phyloP scores from a whole-genome alignment of 2,329 filamentous ascomycete genomes.

The Colletotrichum acutatum region DNA sequence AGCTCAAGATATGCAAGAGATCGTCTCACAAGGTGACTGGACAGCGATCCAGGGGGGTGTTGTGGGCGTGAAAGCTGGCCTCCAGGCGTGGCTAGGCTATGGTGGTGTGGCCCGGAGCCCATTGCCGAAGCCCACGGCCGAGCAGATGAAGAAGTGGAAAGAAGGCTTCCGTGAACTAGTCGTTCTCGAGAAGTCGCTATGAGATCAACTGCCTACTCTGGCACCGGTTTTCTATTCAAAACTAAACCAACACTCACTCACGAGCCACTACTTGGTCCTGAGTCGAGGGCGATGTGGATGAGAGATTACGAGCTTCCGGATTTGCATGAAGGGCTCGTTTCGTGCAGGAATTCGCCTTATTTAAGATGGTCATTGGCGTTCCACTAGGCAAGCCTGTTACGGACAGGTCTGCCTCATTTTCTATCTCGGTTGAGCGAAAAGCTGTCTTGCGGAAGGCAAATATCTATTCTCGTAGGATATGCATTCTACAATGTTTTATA shows the following conservation, averaged over 20 bases:
- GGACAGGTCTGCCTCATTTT: not conserved
- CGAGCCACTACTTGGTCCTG: not conserved
- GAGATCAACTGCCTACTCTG: not conserved
- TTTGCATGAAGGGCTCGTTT: not conserved
- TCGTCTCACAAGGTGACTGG: slow-evolving; percentile 77
- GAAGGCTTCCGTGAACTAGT: slow-evolving; percentile 66
- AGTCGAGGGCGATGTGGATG: not conserved
- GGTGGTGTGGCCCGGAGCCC: slow-evolving; percentile 64
- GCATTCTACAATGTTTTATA: not conserved
- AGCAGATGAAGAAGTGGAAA: slow-evolving; percentile 62
- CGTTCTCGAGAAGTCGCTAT: slow-evolving; percentile 61
- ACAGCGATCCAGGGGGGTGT: slow-evolving; percentile 77
- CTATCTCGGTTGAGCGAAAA: not conserved
- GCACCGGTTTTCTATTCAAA: not conserved
- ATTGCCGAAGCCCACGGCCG: slow-evolving; percentile 60
- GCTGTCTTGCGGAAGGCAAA: not conserved
- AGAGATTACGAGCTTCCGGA: not conserved
- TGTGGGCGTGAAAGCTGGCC: slow-evolving; percentile 75
- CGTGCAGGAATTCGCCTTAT: not conserved
- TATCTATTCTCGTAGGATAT: not conserved
- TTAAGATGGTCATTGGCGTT: not conserved
- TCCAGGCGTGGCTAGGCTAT: slow-evolving; percentile 76
- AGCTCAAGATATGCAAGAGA: slow-evolving; percentile 61
- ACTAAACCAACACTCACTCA: too few relatives aligned
- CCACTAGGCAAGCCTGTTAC: not conserved